A percentile compares a stretch with the other conserved stretches of the same genome.
phyloP scores from a whole-genome alignment of 2,329 filamentous ascomycete genomes.

The Ceratocystis albifundus region DNA sequence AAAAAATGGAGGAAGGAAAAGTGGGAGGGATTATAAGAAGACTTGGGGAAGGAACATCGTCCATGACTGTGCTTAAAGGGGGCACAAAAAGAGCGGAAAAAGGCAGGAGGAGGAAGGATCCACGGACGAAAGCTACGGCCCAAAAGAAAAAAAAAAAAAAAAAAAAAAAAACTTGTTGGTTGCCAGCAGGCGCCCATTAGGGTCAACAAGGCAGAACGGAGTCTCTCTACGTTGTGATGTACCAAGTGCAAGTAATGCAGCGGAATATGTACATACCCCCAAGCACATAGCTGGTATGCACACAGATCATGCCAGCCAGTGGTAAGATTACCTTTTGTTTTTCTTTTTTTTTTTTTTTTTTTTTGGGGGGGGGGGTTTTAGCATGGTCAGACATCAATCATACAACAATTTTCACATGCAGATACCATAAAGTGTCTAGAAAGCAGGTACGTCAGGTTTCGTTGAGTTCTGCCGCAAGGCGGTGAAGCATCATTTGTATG shows the following conservation, averaged over 20 bases:
- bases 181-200: neutral
- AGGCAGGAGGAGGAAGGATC: slow-evolving; percentile 10
- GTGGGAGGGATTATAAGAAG: neutral
- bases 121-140: neutral
- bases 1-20: slow-evolving; percentile 14
- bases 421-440: neutral
- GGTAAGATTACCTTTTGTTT: neutral
- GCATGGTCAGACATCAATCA: neutral
- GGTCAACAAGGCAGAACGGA: slow-evolving; percentile 8
- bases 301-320: neutral
- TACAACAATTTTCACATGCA: neutral
- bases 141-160: slow-evolving; percentile 2
- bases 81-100: neutral
- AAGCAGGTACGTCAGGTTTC: neutral
- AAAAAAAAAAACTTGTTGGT: slow-evolving; percentile 13
- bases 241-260: neutral
- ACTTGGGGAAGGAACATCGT: neutral
- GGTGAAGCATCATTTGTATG: slow-evolving; percentile 11
- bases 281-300: no score
- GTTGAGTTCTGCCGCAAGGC: slow-evolving; percentile 23
- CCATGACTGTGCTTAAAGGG: neutral
- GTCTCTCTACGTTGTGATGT: neutral
- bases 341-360: no score
- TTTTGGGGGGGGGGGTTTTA: no score
- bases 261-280: neutral